Conservation (phyloP, 805 yeast species). For the Saccharomyces mikatae region DNA sequence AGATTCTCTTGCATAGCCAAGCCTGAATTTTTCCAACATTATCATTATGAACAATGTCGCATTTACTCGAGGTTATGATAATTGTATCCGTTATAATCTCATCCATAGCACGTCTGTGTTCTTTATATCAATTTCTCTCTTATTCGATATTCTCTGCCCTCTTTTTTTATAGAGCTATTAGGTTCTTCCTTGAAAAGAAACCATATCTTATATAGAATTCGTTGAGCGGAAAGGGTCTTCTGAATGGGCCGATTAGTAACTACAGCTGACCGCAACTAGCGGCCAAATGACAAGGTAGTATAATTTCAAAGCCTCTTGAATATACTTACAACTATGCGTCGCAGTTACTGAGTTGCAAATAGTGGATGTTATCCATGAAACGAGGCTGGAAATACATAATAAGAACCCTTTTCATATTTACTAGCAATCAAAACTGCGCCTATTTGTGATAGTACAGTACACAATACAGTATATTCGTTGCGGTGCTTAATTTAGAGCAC, state of each 20-base stretch:
- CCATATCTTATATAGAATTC: not conserved
- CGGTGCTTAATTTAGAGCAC: not conserved
- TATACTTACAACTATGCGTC: not conserved
- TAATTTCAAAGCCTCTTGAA: not conserved
- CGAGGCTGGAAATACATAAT: not conserved
- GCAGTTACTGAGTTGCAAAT: not conserved
- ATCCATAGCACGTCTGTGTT: not conserved
- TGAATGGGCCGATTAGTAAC: not conserved
- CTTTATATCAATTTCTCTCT: not conserved
- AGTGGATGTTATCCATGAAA: not conserved
- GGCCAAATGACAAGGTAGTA: not conserved
- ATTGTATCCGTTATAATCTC: conserved; percentile 19
- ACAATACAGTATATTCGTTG: not conserved
- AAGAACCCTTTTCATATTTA: not conserved
- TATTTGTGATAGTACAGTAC: not conserved
- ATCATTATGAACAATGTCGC: conserved; percentile 5
- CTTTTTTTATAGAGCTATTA: not conserved
- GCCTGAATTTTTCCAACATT: conserved; percentile 8
- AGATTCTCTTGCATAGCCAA: conserved; percentile 16
- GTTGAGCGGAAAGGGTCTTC: not conserved
- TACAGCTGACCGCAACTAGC: not conserved
- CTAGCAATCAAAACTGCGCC: not conserved
- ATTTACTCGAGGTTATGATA: conserved; percentile 14
- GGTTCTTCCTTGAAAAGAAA: not conserved
- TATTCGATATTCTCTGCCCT: not conserved